phyloP scores from a whole-genome alignment of 2,329 filamentous ascomycete species.

The Colletotrichum cuscutae region DNA sequence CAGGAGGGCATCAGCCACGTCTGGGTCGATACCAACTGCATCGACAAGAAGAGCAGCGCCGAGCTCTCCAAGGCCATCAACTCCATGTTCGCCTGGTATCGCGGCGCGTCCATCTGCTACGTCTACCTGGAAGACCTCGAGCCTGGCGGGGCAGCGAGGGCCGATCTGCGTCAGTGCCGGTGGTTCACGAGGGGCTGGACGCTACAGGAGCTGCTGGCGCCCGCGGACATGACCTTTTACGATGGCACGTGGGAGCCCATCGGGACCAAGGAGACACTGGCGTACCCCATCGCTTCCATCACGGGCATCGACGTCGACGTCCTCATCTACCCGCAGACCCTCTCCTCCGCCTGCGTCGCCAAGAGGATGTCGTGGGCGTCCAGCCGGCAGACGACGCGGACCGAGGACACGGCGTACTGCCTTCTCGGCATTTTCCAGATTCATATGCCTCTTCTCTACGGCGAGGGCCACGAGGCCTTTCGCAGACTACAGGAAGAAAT shows the following conservation, averaged over 20 bases:
- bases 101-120: conserved; percentile 8
- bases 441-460: conserved; percentile 41
- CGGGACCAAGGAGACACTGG: not conserved
- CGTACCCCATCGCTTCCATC: conserved; percentile 38
- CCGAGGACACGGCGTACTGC: conserved; percentile 40
- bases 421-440: conserved; percentile 41
- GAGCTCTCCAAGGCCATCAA: conserved; percentile 30
- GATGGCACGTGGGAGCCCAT: conserved; percentile 21
- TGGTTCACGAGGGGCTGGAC: conserved; percentile 40
- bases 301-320: conserved; percentile 40
- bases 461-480: conserved; percentile 39
- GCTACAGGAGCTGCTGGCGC: conserved; percentile 40
- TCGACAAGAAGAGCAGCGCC: conserved; percentile 30
- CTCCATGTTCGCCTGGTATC: conserved; percentile 35
- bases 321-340: not conserved
- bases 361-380: conserved; percentile 42
- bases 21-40: conserved; percentile 36
- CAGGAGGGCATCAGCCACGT: not conserved
- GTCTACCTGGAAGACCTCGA: conserved; percentile 20
- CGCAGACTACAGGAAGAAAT: conserved; percentile 29
- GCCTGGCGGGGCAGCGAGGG: not conserved
- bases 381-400: conserved; percentile 32
- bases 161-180: conserved; percentile 26
- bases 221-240: conserved; percentile 36
- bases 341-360: conserved; percentile 36